Conservation (phyloP, 306 rosid genomes). For the Glycine tomentella region DNA sequence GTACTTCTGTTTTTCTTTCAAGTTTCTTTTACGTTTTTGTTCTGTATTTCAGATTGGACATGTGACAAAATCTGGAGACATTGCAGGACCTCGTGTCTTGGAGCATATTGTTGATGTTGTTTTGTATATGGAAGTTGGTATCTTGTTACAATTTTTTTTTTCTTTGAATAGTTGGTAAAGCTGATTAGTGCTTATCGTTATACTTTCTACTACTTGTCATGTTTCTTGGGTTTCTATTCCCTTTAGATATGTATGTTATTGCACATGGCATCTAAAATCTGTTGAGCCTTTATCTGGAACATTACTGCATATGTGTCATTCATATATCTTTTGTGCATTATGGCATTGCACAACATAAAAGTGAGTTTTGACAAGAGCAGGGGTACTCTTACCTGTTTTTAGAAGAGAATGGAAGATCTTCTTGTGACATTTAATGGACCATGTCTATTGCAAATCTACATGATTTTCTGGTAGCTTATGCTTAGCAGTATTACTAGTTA, state of each 20-base stretch:
- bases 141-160: conserved; percentile 51
- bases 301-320: background rate
- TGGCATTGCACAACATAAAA: background rate
- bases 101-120: conserved; percentile 98
- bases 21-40: conserved; percentile 35
- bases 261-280: background rate
- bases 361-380: no score
- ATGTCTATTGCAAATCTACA: background rate
- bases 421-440: no score
- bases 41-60: conserved; percentile 83
- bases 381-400: no score
- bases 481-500: background rate
- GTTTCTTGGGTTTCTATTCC: conserved; percentile 24
- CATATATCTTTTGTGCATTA: background rate
- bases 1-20: background rate
- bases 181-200: conserved; percentile 22
- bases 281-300: conserved; percentile 1
- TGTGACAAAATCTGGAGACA: conserved; percentile 92
- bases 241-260: background rate
- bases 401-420: no score
- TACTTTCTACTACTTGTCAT: conserved; percentile 14
- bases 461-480: conserved; percentile 1
- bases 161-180: conserved; percentile 46
- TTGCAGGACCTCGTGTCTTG: conserved; percentile 97
- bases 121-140: conserved; percentile 94